phyloP scores from a whole-genome alignment of 495 filamentous ascomycete species.

The Aspergillus egyptiacus region DNA sequence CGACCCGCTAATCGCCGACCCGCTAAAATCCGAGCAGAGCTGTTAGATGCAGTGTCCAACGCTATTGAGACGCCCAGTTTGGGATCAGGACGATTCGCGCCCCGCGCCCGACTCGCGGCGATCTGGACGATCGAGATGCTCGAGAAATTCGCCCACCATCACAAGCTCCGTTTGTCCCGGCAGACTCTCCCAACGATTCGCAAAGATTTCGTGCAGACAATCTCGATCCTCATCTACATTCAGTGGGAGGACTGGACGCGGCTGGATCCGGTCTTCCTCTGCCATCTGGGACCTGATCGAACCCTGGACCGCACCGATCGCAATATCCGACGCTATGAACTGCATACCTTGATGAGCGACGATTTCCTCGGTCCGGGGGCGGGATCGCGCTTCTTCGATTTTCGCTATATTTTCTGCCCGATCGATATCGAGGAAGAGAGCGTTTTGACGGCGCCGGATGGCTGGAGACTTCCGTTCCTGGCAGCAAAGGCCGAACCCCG shows the following conservation, averaged over 20 bases:
- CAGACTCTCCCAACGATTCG: background rate
- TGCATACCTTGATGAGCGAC: background rate
- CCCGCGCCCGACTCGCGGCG: slow-evolving; percentile 1
- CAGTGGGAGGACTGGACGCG: slow-evolving; percentile 8
- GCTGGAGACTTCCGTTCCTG: slow-evolving; percentile 16
- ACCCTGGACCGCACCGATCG: background rate
- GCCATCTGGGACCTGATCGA: background rate
- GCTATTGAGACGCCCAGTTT: too few relatives aligned
- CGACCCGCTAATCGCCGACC: too few relatives aligned
- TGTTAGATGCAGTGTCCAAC: too few relatives aligned
- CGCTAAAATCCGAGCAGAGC: too few relatives aligned
- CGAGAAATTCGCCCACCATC: slow-evolving; percentile 1
- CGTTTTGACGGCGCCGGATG: background rate
- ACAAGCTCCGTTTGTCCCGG: too few relatives aligned
- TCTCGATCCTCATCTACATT: slow-evolving; percentile 14
- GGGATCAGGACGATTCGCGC: slow-evolving; percentile 7
- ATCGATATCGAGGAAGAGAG: slow-evolving; percentile 11
- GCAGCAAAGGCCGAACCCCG: background rate
- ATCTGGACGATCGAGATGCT: slow-evolving; percentile 11
- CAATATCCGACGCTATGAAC: background rate
- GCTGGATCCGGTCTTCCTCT: slow-evolving; percentile 9
- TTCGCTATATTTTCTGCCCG: slow-evolving; percentile 12
- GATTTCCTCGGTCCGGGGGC: background rate
- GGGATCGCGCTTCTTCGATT: background rate
- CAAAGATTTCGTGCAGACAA: slow-evolving; percentile 8